phyloP scores from a whole-genome alignment of 371 early-diverging fungal species.

The Globomyces sp. region DNA sequence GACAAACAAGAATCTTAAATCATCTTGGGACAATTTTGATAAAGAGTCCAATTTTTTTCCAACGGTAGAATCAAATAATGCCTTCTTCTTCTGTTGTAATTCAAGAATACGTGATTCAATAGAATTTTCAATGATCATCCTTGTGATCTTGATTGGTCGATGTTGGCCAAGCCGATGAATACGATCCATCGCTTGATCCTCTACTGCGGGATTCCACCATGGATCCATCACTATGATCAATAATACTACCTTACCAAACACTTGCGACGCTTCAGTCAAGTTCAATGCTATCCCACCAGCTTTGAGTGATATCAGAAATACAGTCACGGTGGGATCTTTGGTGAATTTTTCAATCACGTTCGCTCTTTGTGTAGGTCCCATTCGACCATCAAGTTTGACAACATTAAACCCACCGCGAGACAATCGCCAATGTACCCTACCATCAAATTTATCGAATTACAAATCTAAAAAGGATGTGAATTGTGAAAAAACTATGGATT shows the following conservation, averaged over 20 bases:
- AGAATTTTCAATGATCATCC: conserved; percentile 91
- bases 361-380: conserved; percentile 81
- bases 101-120: conserved; percentile 93
- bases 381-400: conserved; percentile 92
- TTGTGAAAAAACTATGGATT: conserved; percentile 87
- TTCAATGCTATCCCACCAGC: conserved; percentile 98
- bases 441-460: no score
- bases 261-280: conserved; percentile 89
- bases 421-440: conserved; percentile 84
- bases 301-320: conserved; percentile 83
- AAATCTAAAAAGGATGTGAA: conserved; percentile 93
- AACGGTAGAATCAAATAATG: conserved; percentile 85
- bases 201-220: conserved; percentile 95
- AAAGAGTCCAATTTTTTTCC: conserved; percentile 64
- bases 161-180: conserved; percentile 89
- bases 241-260: conserved; percentile 55
- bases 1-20: conserved; percentile 84
- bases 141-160: conserved; percentile 84
- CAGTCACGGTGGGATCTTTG: conserved; percentile 77
- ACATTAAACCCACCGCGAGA: conserved; percentile 88
- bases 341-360: conserved; percentile 68
- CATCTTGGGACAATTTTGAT: conserved; percentile 70
- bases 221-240: conserved; percentile 34
- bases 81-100: conserved; percentile 93
- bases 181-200: conserved; percentile 74